These are phyloP conservation scores for Pythium plurisporium DNA, from an alignment of 352 stramenopile genomes.

Conservation along the genomic window DNA sequence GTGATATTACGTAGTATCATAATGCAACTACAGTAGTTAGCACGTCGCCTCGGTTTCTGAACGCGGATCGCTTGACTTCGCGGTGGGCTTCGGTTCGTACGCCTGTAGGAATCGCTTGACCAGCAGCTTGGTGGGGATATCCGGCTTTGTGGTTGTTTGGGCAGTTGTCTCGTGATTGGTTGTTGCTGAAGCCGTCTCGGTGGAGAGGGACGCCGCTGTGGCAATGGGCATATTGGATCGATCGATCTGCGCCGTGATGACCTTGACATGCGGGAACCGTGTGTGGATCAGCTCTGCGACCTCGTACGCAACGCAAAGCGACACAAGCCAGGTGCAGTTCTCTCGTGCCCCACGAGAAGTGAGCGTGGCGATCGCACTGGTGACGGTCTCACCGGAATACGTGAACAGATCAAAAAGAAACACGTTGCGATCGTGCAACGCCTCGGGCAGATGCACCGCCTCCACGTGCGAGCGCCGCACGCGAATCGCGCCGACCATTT, in stretches of 20 bases:
- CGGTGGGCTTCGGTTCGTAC: background rate
- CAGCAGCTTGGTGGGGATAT: background rate
- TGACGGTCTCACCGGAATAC: slow-evolving; percentile 25
- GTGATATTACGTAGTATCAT: no score
- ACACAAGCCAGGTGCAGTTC: slow-evolving; percentile 42
- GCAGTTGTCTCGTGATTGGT: no score
- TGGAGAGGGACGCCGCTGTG: no score
- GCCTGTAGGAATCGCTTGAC: slow-evolving; percentile 3
- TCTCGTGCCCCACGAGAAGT: slow-evolving; percentile 41
- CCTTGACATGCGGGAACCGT: slow-evolving; percentile 26
- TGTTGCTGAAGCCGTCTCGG: no score
- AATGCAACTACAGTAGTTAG: no score
- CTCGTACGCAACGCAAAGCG: slow-evolving; percentile 33
- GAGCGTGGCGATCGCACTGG: slow-evolving; percentile 29
- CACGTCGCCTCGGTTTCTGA: no score
- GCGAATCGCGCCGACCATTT: slow-evolving; percentile 11
- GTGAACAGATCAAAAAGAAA: slow-evolving; percentile 48
- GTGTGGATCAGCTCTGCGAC: slow-evolving; percentile 32
- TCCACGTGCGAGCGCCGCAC: background rate
- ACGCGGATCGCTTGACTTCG: no score
- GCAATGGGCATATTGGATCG: no score
- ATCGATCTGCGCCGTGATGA: slow-evolving; percentile 29
- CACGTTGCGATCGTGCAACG: slow-evolving; percentile 52
- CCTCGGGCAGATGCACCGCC: slow-evolving; percentile 19
- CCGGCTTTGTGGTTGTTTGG: background rate